Evolutionary conservation across 192 early-diverging fungal genomes (phyloP).

Genomic region (Coemansia sp.): DNA sequence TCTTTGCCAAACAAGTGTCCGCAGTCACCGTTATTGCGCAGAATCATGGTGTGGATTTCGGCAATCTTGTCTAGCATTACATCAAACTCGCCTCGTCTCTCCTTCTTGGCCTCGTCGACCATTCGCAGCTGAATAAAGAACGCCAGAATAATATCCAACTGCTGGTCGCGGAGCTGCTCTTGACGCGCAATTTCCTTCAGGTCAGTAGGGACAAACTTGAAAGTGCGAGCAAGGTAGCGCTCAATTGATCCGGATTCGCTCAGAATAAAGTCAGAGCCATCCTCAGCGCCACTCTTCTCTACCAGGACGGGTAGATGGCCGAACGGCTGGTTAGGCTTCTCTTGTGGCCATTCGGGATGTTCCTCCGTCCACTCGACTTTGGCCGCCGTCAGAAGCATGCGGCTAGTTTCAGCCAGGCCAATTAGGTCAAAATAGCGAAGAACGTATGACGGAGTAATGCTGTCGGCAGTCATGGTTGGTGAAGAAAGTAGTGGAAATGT

Average conservation of each 20-base stretch:
- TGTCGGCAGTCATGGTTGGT: not conserved
- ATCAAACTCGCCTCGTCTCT: conserved; percentile 19
- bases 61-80: conserved; percentile 19
- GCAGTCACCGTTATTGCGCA: conserved; percentile 55
- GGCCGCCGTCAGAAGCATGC: conserved; percentile 48
- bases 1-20: conserved; percentile 52
- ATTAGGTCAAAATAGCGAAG: conserved; percentile 35
- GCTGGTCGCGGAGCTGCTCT: conserved; percentile 37
- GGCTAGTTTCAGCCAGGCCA: conserved; percentile 29
- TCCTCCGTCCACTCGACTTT: conserved; percentile 43
- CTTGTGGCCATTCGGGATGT: conserved; percentile 53
- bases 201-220: conserved; percentile 35
- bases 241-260: conserved; percentile 53
- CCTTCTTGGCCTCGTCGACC: conserved; percentile 11
- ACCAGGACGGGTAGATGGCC: conserved; percentile 56
- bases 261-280: conserved; percentile 31
- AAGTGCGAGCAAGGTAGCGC: conserved; percentile 54
- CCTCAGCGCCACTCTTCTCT: conserved; percentile 43
- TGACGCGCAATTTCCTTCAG: conserved; percentile 37
- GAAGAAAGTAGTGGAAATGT: not conserved
- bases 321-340: conserved; percentile 55
- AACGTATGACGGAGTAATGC: conserved; percentile 18
- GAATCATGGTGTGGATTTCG: conserved; percentile 30
- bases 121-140: not conserved
- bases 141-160: conserved; percentile 4